Conservation (phyloP, 805 yeast genomes). For the Limtongia smithiae region DNA sequence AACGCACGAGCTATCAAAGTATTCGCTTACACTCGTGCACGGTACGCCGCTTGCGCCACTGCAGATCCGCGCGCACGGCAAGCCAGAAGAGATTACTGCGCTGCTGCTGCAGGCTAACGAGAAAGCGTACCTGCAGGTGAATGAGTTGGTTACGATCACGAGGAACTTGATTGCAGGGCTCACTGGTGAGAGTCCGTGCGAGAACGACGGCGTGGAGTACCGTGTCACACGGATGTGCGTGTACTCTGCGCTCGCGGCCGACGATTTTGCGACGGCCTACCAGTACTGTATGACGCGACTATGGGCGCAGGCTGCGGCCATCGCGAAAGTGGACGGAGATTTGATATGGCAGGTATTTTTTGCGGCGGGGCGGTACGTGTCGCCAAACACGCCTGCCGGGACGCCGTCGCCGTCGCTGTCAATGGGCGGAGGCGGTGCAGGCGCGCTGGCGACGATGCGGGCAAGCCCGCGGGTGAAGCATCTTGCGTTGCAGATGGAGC, state of each 20-base stretch:
- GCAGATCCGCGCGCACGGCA: constrained; percentile 30
- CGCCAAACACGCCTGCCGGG: constrained; percentile 40
- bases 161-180: constrained; percentile 14
- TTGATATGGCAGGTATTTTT: constrained; percentile 65
- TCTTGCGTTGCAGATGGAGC: constrained; percentile 50
- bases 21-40: constrained; percentile 33
- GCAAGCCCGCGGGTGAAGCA: constrained; percentile 40
- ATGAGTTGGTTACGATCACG: constrained; percentile 28
- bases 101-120: constrained; percentile 36
- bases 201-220: constrained; percentile 12
- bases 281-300: constrained; percentile 34
- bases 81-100: constrained; percentile 33
- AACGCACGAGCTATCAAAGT: constrained; percentile 33
- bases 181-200: neutral
- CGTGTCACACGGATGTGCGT: constrained; percentile 46
- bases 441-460: constrained; percentile 30
- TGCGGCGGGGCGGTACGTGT: constrained; percentile 62
- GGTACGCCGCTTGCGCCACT: constrained; percentile 34
- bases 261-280: constrained; percentile 60
- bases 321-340: constrained; percentile 34
- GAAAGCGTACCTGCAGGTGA: constrained; percentile 33
- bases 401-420: constrained; percentile 19
- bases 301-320: constrained; percentile 16
- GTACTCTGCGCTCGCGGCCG: constrained; percentile 60
- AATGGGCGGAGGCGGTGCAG: neutral